Evolutionary conservation across 805 yeast species (phyloP).

Genomic region (Geotrichum ghanense): DNA sequence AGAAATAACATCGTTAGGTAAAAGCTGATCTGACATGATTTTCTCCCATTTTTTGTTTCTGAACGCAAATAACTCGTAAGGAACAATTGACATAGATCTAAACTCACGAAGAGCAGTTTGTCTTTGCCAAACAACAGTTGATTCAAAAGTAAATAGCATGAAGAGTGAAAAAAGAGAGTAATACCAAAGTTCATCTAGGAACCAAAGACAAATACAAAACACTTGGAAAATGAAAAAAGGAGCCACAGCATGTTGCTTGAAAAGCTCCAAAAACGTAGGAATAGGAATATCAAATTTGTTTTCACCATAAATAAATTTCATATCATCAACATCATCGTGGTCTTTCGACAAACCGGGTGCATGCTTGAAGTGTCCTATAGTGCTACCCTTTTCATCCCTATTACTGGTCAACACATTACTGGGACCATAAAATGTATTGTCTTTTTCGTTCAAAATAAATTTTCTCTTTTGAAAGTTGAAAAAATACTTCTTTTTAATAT

Average conservation of each 20-base stretch:
- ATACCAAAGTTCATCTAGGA: slow-evolving; percentile 95
- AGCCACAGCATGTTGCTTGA: slow-evolving; percentile 96
- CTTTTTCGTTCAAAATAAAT: slow-evolving; percentile 52
- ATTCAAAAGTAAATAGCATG: slow-evolving; percentile 88
- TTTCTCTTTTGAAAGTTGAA: slow-evolving; percentile 89
- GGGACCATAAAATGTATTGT: slow-evolving; percentile 65
- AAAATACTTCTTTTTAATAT: slow-evolving; percentile 17
- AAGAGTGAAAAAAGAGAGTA: slow-evolving; percentile 81
- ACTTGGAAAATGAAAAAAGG: slow-evolving; percentile 96
- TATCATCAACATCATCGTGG: slow-evolving; percentile 24
- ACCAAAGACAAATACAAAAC: slow-evolving; percentile 91
- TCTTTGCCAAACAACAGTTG: slow-evolving; percentile 91
- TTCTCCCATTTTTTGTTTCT: slow-evolving; percentile 63
- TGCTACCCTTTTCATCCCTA: slow-evolving; percentile 45
- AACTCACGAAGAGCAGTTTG: slow-evolving; percentile 90
- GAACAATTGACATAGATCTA: slow-evolving; percentile 94
- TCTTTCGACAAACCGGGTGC: slow-evolving; percentile 34
- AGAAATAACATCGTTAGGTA: slow-evolving; percentile 86
- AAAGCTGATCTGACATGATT: slow-evolving; percentile 57
- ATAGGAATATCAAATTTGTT: slow-evolving; percentile 91
- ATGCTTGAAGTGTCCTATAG: slow-evolving; percentile 43
- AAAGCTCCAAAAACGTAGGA: slow-evolving; percentile 81
- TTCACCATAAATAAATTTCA: slow-evolving; percentile 48
- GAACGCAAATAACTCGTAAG: slow-evolving; percentile 64
- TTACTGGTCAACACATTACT: slow-evolving; percentile 12